Conservation (phyloP, 2,329 filamentous ascomycete species). For the Colletotrichum liriopes region DNA sequence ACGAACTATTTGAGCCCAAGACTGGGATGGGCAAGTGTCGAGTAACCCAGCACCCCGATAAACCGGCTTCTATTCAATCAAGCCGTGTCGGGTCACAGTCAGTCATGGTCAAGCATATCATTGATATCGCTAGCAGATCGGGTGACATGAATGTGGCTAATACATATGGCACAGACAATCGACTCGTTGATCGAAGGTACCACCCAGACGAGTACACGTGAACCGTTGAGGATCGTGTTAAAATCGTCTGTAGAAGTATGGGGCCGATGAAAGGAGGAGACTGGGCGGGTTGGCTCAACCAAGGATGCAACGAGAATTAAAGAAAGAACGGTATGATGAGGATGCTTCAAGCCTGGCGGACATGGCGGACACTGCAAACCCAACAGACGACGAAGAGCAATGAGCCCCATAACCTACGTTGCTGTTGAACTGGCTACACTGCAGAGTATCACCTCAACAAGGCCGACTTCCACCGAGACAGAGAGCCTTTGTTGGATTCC, state of each 20-base stretch:
- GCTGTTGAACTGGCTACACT: neutral
- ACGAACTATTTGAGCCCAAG: neutral
- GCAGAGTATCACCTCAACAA: too few relatives aligned
- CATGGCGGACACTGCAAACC: neutral
- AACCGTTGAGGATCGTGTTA: slow-evolving; percentile 7
- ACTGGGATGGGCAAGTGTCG: neutral
- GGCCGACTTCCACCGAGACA: too few relatives aligned
- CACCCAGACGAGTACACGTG: neutral
- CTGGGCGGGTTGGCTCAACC: slow-evolving; percentile 1
- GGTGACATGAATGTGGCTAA: neutral
- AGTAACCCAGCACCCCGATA: neutral
- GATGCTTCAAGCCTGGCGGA: neutral
- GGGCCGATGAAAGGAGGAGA: slow-evolving; percentile 8
- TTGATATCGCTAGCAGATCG: slow-evolving; percentile 2
- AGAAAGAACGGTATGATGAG: neutral
- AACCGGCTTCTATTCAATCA: neutral
- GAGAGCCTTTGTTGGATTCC: neutral
- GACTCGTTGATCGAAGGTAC: neutral
- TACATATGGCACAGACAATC: neutral
- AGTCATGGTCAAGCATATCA: slow-evolving; percentile 2
- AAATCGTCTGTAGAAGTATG: slow-evolving; percentile 4
- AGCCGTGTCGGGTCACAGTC: neutral
- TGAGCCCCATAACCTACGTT: neutral
- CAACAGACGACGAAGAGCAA: neutral
- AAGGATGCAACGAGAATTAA: neutral